Base-by-base conservation (phyloP, 495 filamentous ascomycete species). In the Podospora pseudopauciseta region DNA sequence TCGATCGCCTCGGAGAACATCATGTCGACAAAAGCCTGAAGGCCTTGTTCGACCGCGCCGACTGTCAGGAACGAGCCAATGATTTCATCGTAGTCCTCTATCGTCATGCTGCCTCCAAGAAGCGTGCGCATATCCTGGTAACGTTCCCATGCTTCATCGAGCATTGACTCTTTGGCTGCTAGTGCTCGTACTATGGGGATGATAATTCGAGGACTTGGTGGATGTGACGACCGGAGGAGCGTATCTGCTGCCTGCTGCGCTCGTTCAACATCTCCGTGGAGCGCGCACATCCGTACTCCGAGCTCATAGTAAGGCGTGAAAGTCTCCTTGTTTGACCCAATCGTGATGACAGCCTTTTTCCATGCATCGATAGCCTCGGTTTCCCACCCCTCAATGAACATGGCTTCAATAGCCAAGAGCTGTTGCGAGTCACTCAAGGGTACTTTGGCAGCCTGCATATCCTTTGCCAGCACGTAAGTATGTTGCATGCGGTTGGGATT, bases 21-120 rank as follows among this genome's bases (percentile, higher is more conserved):
- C 91, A 93, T 92, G 74, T 94, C 91, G 64, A 89, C 90, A 80
- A 94, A 94, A 1, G 88, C 86, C 58, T 88, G 86, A 65, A 93
- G 82, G 1, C 88, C 91, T 44, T 88, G 79, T 71, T 92, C 86
- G 13, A 85, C 78, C 59, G 83, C 76, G 60, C 86, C 84, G 7
- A 85, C 81, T 5, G 84, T 80, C 9, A 94, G 79, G 69, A 93
- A 88, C 53, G 82, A 81, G 54, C 86, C 84, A 63, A 85, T 87
- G 26, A 94, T 77, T 39, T 80, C 79, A 76, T 93, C 91, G 72
- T 92, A 94, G 75, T 94, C 91, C 23, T 87, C 81, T 81, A 92
- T 89, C 7, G 80, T 86, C 79, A 94, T 91, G 15, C 82, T 75
- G 23, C 84, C 72, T 3, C 86, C 87, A 5, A 92, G 76, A 18